Evolutionary conservation across 768 basidiomycete genomes (phyloP).

Genomic region (Suillus cothurnatus): DNA sequence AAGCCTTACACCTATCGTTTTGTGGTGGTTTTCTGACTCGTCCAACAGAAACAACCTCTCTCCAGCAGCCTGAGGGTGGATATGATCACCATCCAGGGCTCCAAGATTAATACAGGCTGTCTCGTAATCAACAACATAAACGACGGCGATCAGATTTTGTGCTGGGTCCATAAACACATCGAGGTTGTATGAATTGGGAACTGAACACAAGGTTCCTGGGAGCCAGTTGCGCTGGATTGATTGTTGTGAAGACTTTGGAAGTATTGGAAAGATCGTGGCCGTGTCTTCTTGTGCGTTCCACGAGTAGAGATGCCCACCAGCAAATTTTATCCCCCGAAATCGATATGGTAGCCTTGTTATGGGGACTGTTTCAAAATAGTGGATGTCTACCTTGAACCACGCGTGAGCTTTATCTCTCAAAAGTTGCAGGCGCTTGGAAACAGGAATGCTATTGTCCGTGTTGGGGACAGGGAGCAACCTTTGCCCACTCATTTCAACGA

Average conservation of each 20-base stretch:
- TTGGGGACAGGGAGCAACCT: background rate
- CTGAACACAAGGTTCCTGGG: background rate
- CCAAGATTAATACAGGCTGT: background rate
- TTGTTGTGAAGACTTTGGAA: background rate
- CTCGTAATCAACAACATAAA: background rate
- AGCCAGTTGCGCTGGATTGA: background rate
- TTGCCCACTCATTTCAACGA: background rate
- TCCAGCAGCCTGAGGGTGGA: background rate
- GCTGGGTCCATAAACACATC: background rate
- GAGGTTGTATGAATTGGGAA: background rate
- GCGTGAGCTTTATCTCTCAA: background rate
- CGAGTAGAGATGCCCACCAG: background rate
- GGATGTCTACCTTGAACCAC: background rate
- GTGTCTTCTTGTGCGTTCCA: background rate
- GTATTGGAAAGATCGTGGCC: background rate
- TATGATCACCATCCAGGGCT: background rate
- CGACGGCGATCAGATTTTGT: background rate
- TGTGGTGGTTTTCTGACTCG: background rate
- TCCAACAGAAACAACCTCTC: background rate
- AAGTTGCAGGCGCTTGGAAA: background rate
- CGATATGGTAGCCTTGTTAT: background rate
- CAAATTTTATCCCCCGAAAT: background rate
- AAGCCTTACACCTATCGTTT: background rate
- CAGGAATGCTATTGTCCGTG: background rate
- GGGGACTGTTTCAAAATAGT: background rate